These are phyloP conservation scores for Apiospora marii DNA, from an alignment of 2,329 filamentous ascomycete genomes.

Conservation along the genomic window DNA sequence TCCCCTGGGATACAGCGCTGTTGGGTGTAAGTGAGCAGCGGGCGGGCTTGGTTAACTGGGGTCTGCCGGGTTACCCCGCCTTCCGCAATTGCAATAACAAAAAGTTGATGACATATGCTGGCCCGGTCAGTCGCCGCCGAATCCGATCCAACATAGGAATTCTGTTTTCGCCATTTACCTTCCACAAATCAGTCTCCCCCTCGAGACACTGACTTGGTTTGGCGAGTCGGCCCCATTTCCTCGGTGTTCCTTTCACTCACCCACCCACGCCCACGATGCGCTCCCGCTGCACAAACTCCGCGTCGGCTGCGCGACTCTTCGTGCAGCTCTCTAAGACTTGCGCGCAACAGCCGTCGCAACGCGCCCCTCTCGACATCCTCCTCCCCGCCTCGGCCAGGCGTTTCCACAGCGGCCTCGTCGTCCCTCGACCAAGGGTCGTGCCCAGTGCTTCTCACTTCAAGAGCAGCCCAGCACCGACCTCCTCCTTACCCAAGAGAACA, in stretches of 20 bases:
- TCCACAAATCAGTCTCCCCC: not conserved
- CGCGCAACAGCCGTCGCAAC: slow-evolving; percentile 32
- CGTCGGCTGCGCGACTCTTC: slow-evolving; percentile 42
- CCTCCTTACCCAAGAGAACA: not conserved
- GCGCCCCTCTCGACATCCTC: slow-evolving; percentile 45
- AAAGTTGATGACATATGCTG: slow-evolving; percentile 18
- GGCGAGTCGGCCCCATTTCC: not conserved
- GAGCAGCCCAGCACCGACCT: not conserved
- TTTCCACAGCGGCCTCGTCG: slow-evolving; percentile 22
- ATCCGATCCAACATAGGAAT: not conserved
- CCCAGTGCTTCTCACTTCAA: not conserved
- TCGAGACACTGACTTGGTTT: not conserved
- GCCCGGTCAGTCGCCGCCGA: slow-evolving; percentile 1
- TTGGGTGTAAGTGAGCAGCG: slow-evolving; percentile 3
- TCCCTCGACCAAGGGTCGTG: not conserved
- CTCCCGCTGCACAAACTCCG: slow-evolving; percentile 2
- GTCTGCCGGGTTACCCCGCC: not conserved
- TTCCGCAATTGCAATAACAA: slow-evolving; percentile 10
- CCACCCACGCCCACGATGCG: not conserved
- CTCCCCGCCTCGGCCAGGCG: slow-evolving; percentile 36
- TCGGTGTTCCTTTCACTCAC: not conserved
- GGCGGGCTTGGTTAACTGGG: not conserved
- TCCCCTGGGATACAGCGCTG: not conserved
- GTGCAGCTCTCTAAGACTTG: slow-evolving; percentile 38
- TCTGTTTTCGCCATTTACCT: not conserved